Evolutionary conservation across 2,329 filamentous ascomycete genomes (phyloP), one percentile per base, ranked within the genome.

Genomic region (Chalara sp.): DNA sequence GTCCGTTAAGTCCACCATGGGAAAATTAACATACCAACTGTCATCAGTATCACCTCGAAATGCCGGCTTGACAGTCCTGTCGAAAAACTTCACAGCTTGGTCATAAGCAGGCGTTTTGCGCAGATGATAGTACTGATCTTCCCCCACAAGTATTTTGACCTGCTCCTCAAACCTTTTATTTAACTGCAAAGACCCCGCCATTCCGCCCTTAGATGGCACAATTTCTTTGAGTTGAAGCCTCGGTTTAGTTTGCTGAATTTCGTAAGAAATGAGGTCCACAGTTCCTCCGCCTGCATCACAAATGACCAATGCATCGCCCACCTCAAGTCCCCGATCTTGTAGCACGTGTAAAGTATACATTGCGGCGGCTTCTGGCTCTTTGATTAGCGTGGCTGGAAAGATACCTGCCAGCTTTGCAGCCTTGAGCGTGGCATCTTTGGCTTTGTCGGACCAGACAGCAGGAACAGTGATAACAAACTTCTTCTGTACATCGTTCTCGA

Each of bases 401-500:
- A 55, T 40, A 1, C 51, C 48, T 0, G 56, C 55, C 4, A 32
- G 21, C 12, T 46, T 51, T 1, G 56, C 56, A n/a, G 55, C 56
- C 51, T 54, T 21, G 6, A 37, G 12, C 43, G 46, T 21, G 11
- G 44, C 13, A 13, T 45, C 30, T 44, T 77, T 80, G 32, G 78
- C 76, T 5, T 67, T 67, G 43, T 79, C 76, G 37, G 73, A 76
- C 79, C 79, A 82, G 6, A 82, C 76, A 5, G 78, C 78, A 0
- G 79, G 79, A 0, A 81, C 77, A 0, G 79, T 80, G 21, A 81
- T 65, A 43, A 81, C 71, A 50, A 79, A 79, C 49, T 80, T 71
- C 54, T 78, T 69, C 0, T 72, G 68, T 0, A 40, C 37, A 40
- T 40, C 21, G 5, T 40, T 70, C 4, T 65, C 63, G 5, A 78